phyloP scores from a whole-genome alignment of 1,284 basidiomycete genomes.

The Ustilago hordei region DNA sequence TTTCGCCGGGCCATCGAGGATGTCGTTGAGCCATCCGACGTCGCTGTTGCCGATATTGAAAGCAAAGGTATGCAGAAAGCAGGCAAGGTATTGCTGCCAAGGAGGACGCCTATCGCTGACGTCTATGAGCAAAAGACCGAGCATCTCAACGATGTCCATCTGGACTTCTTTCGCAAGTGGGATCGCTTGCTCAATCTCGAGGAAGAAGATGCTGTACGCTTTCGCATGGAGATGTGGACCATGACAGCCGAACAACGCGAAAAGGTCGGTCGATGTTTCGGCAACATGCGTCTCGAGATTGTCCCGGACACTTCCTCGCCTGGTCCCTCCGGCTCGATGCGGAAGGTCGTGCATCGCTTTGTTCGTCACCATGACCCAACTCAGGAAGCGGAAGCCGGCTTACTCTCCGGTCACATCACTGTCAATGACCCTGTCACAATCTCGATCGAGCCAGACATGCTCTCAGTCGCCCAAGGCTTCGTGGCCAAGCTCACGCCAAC shows the following conservation, averaged over 20 bases:
- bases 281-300: conserved; percentile 67
- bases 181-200: conserved; percentile 87
- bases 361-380: conserved; percentile 69
- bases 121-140: conserved; percentile 83
- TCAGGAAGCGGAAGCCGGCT: conserved; percentile 62
- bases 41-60: conserved; percentile 13
- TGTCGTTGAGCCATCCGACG: conserved; percentile 40
- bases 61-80: conserved; percentile 1
- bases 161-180: conserved; percentile 89
- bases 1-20: conserved; percentile 78
- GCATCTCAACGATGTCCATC: conserved; percentile 79
- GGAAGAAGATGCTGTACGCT: conserved; percentile 84
- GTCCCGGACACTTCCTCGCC: not conserved
- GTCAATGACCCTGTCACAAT: conserved; percentile 83
- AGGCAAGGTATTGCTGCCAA: conserved; percentile 21
- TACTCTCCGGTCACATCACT: conserved; percentile 83
- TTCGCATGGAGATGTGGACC: conserved; percentile 93
- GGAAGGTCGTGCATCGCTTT: conserved; percentile 78
- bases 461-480: conserved; percentile 87
- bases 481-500: conserved; percentile 79
- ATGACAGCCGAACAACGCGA: conserved; percentile 84
- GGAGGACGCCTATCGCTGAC: conserved; percentile 76
- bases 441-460: conserved; percentile 83
- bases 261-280: conserved; percentile 71
- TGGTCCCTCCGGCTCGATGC: conserved; percentile 40